Evolutionary conservation across 208 protist genomes (phyloP), one percentile per base, ranked within the genome.

Genomic region (Borovskyia barvae): DNA sequence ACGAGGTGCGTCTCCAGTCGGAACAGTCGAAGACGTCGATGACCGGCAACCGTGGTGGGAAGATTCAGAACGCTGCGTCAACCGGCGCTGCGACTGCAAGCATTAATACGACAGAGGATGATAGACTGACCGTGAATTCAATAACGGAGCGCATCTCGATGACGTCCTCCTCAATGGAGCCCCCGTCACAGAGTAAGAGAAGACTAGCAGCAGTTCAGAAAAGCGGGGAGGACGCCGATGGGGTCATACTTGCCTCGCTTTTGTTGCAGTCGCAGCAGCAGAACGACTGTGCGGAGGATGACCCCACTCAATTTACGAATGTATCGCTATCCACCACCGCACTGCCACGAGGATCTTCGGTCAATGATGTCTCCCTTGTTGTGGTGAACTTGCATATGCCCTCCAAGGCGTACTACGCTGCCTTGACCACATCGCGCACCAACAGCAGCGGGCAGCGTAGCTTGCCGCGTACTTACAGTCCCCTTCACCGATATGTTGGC

Each of bases 361-460:
- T 11, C 40, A 64, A 62, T 14, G 51, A 57, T 26, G 85, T 92
- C 29, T 43, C 75, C 19, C 45, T 92, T 1, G 51, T 87, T 20
- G 69, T 92, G 17, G 85, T 82, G 19, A 75, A 90, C 56, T 51
- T 93, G 17, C 86, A 90, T 67, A 51, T 93, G 32, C 35, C 67
- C 7, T 70, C 37, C 20, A 45, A 72, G 12, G 54, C 29, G 7
- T 91, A 80, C 56, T 67, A 51, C 17, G 66, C 51, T 12, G 52
- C 77, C 20, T 29, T 81, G 51, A 81, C 54, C 20, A 64, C 54
- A 37, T 48, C 68, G 24, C 54, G 61, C 39, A 66, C 37, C 24
- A 59, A 54, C 32, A 42, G 19, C 46, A 54, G 46, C 14, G 61
- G 55, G n/a, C 65, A 71, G 42, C 24, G 59, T 1, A 50, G 59